A percentile compares a stretch with the other conserved stretches of the same genome.
These are phyloP conservation scores for Colletotrichum cereale DNA, from an alignment of 2,329 filamentous ascomycete species.

Conservation along the genomic window DNA sequence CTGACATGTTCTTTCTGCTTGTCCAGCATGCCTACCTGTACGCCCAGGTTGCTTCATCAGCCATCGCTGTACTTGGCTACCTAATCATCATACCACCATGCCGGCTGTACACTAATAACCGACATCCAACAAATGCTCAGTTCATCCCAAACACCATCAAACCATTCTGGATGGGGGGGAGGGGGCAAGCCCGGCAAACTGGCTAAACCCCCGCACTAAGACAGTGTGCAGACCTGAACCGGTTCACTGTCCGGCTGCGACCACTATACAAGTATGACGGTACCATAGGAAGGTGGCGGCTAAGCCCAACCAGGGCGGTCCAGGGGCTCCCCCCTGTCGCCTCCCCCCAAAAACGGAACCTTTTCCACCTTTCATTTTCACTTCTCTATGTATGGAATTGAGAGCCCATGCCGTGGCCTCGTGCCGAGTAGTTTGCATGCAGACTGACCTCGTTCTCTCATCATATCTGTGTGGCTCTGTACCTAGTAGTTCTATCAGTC, in stretches of 20 bases:
- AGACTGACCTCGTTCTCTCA: background rate
- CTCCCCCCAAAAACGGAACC: slow-evolving; percentile 16
- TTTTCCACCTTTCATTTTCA: slow-evolving; percentile 21
- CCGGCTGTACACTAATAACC: background rate
- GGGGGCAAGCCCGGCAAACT: background rate
- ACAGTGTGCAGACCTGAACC: background rate
- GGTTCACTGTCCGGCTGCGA: slow-evolving; percentile 30
- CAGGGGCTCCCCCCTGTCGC: slow-evolving; percentile 12
- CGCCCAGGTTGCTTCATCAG: slow-evolving; percentile 4
- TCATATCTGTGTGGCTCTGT: background rate
- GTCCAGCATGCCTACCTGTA: background rate
- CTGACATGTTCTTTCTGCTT: slow-evolving; percentile 10
- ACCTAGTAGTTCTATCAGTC: background rate
- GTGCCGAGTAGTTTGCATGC: background rate
- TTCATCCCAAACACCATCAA: background rate
- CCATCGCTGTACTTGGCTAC: slow-evolving; percentile 7
- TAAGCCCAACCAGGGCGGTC: slow-evolving; percentile 22
- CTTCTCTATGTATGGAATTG: slow-evolving; percentile 17
- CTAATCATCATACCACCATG: background rate
- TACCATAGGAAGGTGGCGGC: slow-evolving; percentile 13
- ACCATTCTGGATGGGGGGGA: background rate
- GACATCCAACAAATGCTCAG: slow-evolving; percentile 3
- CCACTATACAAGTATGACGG: background rate
- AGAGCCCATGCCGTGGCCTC: slow-evolving; percentile 1
- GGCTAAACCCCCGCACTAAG: background rate